Conservation (phyloP, 2,329 filamentous ascomycete species). For the Hypomyces perniciosus region DNA sequence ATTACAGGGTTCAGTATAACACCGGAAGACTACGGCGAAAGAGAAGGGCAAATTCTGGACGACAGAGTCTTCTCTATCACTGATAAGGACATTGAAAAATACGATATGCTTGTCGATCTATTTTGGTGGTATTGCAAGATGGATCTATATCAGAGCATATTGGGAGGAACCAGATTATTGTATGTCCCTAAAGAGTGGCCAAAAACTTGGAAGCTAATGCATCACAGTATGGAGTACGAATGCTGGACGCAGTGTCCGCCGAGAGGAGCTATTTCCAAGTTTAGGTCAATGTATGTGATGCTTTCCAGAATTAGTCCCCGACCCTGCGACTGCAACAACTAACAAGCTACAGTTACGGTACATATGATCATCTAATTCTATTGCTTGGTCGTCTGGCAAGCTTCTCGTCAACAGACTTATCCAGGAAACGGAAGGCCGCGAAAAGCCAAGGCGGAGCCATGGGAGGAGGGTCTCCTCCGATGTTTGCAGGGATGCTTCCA, state of each 20-base stretch:
- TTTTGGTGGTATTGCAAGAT: constrained; percentile 97
- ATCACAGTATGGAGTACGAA: constrained; percentile 65
- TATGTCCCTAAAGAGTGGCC: constrained; percentile 42
- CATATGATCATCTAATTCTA: constrained; percentile 80
- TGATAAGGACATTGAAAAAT: constrained; percentile 66
- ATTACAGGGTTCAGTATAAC: constrained; percentile 35
- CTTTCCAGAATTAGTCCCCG: too few relatives aligned
- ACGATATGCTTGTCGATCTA: constrained; percentile 75
- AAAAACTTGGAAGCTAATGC: constrained; percentile 17
- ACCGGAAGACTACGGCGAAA: constrained; percentile 34
- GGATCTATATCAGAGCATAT: constrained; percentile 83
- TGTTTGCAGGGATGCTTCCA: constrained; percentile 53
- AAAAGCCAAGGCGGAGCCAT: constrained; percentile 25
- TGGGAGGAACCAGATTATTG: constrained; percentile 82
- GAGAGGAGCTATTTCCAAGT: constrained; percentile 68
- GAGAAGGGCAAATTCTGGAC: constrained; percentile 23
- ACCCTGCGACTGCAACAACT: constrained; percentile 15
- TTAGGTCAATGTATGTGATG: constrained; percentile 60
- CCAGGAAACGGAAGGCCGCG: constrained; percentile 64
- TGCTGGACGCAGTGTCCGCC: constrained; percentile 85
- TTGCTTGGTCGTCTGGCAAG: constrained; percentile 73
- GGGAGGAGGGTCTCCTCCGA: constrained; percentile 31
- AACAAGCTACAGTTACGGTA: constrained; percentile 61
- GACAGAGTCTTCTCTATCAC: constrained; percentile 27
- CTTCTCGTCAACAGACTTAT: constrained; percentile 71